phyloP scores from a whole-genome alignment of 129 eudicot species.

The Scalesia atractyloides region DNA sequence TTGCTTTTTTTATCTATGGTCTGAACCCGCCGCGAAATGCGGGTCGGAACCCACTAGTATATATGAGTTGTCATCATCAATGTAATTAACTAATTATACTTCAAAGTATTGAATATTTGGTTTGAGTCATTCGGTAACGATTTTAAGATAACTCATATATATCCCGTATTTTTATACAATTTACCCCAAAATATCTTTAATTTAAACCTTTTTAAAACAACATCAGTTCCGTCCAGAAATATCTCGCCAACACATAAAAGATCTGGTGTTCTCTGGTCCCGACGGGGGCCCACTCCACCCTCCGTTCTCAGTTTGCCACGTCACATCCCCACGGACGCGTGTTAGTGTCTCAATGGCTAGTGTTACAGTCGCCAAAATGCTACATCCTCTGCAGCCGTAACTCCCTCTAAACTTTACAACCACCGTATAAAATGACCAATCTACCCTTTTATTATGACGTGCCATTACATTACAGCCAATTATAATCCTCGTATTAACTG shows the following conservation, averaged over 20 bases:
- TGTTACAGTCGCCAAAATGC: neutral
- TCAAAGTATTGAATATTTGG: no score
- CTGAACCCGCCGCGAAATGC: no score
- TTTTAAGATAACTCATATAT: no score
- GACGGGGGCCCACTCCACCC: slow-evolving; percentile 29
- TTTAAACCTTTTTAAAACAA: neutral
- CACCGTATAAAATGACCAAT: neutral
- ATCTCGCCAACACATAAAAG: slow-evolving; percentile 35
- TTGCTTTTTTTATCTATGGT: no score
- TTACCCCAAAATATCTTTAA: no score
- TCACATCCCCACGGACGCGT: neutral
- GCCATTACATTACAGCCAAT: slow-evolving; percentile 6
- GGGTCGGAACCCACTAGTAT: no score
- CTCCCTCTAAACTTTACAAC: slow-evolving; percentile 13
- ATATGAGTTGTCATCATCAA: no score
- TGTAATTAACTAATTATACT: no score
- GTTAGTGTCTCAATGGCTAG: slow-evolving; percentile 17
- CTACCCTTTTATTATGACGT: slow-evolving; percentile 21
- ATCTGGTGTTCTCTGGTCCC: slow-evolving; percentile 28
- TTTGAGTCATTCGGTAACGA: no score
- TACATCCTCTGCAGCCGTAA: slow-evolving; percentile 26
- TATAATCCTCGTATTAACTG: slow-evolving; percentile 13
- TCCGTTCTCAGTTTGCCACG: slow-evolving; percentile 22
- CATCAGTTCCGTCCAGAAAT: slow-evolving; percentile 15
- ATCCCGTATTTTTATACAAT: no score